A percentile compares a stretch with the other conserved stretches of the same genome.
Evolutionary conservation across 2,329 filamentous ascomycete species (phyloP).

Genomic region (Neoarthrinium moseri): DNA sequence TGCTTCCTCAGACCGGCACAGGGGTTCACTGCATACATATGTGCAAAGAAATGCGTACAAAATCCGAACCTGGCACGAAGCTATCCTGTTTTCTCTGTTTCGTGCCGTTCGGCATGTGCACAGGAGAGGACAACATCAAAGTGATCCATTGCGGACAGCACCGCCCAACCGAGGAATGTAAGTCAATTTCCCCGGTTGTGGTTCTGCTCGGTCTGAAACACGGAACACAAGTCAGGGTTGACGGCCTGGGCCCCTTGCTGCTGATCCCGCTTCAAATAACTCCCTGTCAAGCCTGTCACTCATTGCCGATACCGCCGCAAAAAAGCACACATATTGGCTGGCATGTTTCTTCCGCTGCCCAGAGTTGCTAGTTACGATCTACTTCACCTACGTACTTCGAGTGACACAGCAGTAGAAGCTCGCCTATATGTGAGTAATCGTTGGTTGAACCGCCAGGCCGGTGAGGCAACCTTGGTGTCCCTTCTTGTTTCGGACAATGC

Average conservation of each 20-base stretch:
- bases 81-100: not conserved
- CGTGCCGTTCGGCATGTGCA: too few relatives aligned
- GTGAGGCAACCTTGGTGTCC: constrained; percentile 7
- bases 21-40: too few relatives aligned
- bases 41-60: too few relatives aligned
- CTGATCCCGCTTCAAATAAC: constrained; percentile 3
- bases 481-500: constrained; percentile 12
- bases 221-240: constrained; percentile 4
- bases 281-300: not conserved
- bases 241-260: constrained; percentile 9
- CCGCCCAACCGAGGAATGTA: too few relatives aligned
- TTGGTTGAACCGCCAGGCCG: constrained; percentile 13
- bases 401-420: constrained; percentile 21
- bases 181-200: constrained; percentile 2
- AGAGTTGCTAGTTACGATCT: too few relatives aligned
- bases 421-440: constrained; percentile 21
- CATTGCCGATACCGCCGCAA: too few relatives aligned
- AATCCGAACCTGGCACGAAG: not conserved
- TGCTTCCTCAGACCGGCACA: too few relatives aligned
- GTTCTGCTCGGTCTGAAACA: constrained; percentile 11
- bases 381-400: too few relatives aligned
- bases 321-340: not conserved
- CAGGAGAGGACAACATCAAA: not conserved
- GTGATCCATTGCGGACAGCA: too few relatives aligned
- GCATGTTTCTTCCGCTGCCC: not conserved